phyloP scores from a whole-genome alignment of 257 asterid species.

The Ehretia macrophylla region DNA sequence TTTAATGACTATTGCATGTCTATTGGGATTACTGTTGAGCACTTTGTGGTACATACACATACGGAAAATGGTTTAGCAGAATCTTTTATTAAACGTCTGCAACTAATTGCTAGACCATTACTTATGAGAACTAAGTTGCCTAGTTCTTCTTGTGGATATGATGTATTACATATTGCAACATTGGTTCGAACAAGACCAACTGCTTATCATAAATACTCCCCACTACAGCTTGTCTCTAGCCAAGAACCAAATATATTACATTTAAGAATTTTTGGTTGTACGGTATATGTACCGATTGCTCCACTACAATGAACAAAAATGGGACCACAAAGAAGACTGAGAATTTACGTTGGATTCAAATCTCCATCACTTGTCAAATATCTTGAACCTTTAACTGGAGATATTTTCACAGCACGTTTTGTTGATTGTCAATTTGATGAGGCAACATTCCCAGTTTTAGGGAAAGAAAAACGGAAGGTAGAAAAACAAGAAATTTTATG shows the following conservation, averaged over 20 bases:
- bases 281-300: no score
- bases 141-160: not conserved
- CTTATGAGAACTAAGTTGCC: not conserved
- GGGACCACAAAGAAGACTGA: no score
- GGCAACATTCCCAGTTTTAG: not conserved
- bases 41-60: no score
- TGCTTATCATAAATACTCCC: no score
- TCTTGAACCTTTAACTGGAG: not conserved
- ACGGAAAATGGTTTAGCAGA: not conserved
- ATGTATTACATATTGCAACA: not conserved
- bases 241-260: no score
- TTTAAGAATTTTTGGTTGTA: no score
- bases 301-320: no score
- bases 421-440: slow-evolving; percentile 1
- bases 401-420: no score
- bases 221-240: no score
- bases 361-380: slow-evolving; percentile 4
- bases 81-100: not conserved
- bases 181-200: no score
- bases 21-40: not conserved
- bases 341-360: slow-evolving; percentile 4
- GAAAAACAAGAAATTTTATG: not conserved
- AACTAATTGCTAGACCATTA: no score
- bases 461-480: not conserved
- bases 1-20: not conserved